These are phyloP conservation scores for Candida rishiriensis DNA, from an alignment of 805 yeast genomes.

Conservation along the genomic window DNA sequence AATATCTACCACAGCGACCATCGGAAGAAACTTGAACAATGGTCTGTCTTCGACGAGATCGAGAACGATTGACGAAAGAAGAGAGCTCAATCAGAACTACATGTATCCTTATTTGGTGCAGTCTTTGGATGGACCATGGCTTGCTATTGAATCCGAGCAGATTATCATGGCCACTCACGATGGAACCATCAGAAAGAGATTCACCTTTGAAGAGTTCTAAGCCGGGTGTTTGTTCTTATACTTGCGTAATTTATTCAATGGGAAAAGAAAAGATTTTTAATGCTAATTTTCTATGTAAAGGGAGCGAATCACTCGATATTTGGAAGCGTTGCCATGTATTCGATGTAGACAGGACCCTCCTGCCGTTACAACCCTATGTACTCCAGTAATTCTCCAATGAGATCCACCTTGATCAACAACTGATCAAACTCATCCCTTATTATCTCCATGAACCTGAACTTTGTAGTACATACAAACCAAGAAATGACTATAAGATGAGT, in stretches of 20 bases:
- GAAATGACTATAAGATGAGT: slow-evolving; percentile 20
- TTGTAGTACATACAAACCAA: slow-evolving; percentile 16
- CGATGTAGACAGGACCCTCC: too few species aligned
- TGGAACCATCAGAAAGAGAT: slow-evolving; percentile 28
- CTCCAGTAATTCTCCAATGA: slow-evolving; percentile 19
- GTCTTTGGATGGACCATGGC: slow-evolving; percentile 81
- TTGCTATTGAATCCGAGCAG: slow-evolving; percentile 59
- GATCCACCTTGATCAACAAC: slow-evolving; percentile 15
- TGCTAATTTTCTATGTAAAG: too few species aligned
- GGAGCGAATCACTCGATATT: too few species aligned
- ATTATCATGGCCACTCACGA: slow-evolving; percentile 43
- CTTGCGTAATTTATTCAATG: background rate
- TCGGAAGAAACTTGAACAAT: background rate
- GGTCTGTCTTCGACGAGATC: slow-evolving; percentile 25
- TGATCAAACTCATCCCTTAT: slow-evolving; percentile 25
- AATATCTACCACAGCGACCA: too few species aligned
- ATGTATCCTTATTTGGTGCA: slow-evolving; percentile 70
- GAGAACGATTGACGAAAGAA: slow-evolving; percentile 67
- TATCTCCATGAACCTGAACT: slow-evolving; percentile 15
- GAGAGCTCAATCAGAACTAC: slow-evolving; percentile 69
- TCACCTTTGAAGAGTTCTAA: slow-evolving; percentile 24
- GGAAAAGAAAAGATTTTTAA: too few species aligned
- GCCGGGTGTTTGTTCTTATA: background rate
- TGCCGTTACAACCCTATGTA: slow-evolving; percentile 1
- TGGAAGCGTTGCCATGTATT: too few species aligned